phyloP scores from a whole-genome alignment of 2,329 filamentous ascomycete genomes.

The Fusarium brachygibbosum region DNA sequence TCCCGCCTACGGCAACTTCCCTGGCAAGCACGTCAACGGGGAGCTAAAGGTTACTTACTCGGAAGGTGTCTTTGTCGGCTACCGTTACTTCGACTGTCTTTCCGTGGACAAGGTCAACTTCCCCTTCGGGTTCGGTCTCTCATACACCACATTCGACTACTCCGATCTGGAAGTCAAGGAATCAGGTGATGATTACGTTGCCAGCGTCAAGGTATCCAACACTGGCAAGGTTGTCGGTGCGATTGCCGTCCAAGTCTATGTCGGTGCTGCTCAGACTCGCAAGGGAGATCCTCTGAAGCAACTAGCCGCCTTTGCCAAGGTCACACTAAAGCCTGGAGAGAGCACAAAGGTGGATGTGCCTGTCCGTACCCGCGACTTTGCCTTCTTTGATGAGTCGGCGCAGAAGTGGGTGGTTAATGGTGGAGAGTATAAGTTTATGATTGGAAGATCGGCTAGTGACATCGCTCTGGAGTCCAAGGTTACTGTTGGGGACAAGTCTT shows the following conservation, averaged over 20 bases:
- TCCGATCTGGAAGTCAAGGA: conserved; percentile 64
- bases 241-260: conserved; percentile 70
- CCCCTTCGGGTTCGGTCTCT: conserved; percentile 71
- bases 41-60: conserved; percentile 73
- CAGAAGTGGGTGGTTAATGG: conserved; percentile 49
- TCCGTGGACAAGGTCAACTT: conserved; percentile 70
- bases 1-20: conserved; percentile 74
- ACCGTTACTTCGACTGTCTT: conserved; percentile 75
- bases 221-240: conserved; percentile 65
- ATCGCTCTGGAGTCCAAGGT: conserved; percentile 43
- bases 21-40: conserved; percentile 58
- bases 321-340: conserved; percentile 53
- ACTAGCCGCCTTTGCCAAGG: conserved; percentile 76
- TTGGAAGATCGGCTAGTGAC: conserved; percentile 47
- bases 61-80: conserved; percentile 79
- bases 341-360: conserved; percentile 46
- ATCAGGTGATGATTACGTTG: conserved; percentile 55
- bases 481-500: conserved; percentile 39
- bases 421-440: conserved; percentile 49
- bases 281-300: conserved; percentile 65
- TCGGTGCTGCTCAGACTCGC: conserved; percentile 41
- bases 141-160: conserved; percentile 66
- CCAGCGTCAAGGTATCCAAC: conserved; percentile 69
- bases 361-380: conserved; percentile 45
- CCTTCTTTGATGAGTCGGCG: conserved; percentile 48